These are phyloP conservation scores for Zea luxurians DNA, from an alignment of 176 grass and related monocot species.

Conservation along the genomic window DNA sequence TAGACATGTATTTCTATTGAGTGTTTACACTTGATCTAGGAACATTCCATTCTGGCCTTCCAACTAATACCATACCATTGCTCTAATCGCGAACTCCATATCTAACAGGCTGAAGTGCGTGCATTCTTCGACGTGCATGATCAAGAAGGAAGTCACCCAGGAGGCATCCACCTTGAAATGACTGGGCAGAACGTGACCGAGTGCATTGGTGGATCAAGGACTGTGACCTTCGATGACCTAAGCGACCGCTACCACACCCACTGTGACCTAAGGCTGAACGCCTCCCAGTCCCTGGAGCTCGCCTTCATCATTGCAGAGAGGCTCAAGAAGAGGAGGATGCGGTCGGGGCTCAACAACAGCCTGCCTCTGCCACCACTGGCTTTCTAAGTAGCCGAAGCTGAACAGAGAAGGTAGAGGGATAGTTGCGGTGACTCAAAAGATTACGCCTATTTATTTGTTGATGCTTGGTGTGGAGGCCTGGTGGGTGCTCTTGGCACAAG, in stretches of 20 bases:
- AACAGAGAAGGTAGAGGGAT: constrained; percentile 35
- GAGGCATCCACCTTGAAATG: constrained; percentile 95
- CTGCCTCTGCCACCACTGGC: constrained; percentile 65
- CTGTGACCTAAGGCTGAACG: constrained; percentile 90
- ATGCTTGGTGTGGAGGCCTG: constrained; percentile 51
- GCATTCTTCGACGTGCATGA: constrained; percentile 94
- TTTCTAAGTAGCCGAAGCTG: constrained; percentile 46
- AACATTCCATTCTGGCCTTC: neutral
- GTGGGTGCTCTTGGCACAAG: constrained; percentile 44
- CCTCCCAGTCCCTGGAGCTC: constrained; percentile 81
- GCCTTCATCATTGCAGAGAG: constrained; percentile 92
- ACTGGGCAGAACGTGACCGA: constrained; percentile 91
- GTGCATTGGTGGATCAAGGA: constrained; percentile 89
- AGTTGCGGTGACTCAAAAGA: constrained; percentile 34
- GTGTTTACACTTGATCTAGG: neutral
- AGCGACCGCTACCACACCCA: constrained; percentile 88
- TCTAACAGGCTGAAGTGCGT: constrained; percentile 71
- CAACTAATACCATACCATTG: neutral
- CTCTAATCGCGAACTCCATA: constrained; percentile 4
- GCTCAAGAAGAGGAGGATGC: constrained; percentile 79
- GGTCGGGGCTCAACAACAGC: constrained; percentile 43
- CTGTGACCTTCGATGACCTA: constrained; percentile 88
- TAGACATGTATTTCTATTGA: neutral
- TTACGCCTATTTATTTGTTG: constrained; percentile 47
- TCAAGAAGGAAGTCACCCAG: constrained; percentile 89